Base-by-base conservation (phyloP, 192 early-diverging fungal genomes). In the Funneliformis geosporum region DNA sequence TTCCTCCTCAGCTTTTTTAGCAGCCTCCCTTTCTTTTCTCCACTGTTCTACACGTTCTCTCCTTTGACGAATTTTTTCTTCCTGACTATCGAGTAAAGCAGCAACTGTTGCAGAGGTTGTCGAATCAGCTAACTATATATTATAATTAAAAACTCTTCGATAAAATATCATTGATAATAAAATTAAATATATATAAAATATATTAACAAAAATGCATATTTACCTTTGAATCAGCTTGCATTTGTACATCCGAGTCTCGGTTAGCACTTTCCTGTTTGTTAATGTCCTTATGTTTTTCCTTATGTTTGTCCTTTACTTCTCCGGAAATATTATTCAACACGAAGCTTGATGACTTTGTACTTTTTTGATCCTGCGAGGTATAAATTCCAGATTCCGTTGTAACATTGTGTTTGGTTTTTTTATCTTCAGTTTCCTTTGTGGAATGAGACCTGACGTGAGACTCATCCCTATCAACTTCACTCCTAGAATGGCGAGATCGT, bases 31-130 rank as follows among this genome's bases (percentile, higher is more conserved):
- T 80, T 94, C 90, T 79, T 88, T 90, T 67, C 90, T 83, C 95
- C 95, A 98, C 84, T 93, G 89, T 66, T 94, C 91, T 16, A 97
- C 79, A 43, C 93, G 85, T 86, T 96, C 96, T 74, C 90, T 90
- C 65, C 95, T 81, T 80, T 94, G 90, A 47, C 93, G 86, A 47
- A 89, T 82, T 72, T 90, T 92, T 44, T 93, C 92, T 73, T 92
- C 92, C 10, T 84, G 84, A 27, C 89, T 82, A 68, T 82, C 84
- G 38, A 82, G 80, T 38, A 82, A 67, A 23, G 82, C 80, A 2
- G 73, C 79, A 16, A 86, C 75, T 42, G 82, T 67, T 38, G 78
- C 66, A 50, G 84, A 46, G n/a, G 84, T 72, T 55, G 69, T 11
- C 40, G 83, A 80, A 60, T 47, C 64, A 72, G 82, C 18, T 66